phyloP scores from a whole-genome alignment of 2,329 filamentous ascomycete species.

The Colletotrichum lini region DNA sequence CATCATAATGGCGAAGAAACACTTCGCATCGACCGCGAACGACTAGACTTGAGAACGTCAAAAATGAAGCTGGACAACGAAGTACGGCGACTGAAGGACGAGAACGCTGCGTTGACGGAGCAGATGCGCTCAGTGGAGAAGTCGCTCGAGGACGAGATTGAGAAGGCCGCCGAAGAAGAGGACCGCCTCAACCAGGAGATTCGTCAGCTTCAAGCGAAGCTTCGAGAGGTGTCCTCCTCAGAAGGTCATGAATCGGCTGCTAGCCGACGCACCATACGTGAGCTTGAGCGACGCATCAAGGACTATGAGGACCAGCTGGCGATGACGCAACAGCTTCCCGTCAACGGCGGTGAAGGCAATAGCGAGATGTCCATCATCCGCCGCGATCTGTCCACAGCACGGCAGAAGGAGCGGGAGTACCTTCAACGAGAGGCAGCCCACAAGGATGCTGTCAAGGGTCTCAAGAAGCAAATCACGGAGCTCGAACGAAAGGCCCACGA shows the following conservation, averaged over 20 bases:
- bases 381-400: conserved; percentile 73
- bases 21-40: conserved; percentile 76
- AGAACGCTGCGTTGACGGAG: conserved; percentile 70
- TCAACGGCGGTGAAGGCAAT: conserved; percentile 58
- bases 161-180: conserved; percentile 76
- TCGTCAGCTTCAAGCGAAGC: conserved; percentile 63
- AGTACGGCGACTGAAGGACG: conserved; percentile 74
- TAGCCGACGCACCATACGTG: conserved; percentile 74
- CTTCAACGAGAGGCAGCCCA: conserved; percentile 76
- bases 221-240: conserved; percentile 60
- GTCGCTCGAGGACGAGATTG: conserved; percentile 76
- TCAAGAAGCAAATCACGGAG: conserved; percentile 76
- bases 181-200: conserved; percentile 71
- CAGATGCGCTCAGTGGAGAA: conserved; percentile 73
- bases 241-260: conserved; percentile 70
- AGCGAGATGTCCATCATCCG: conserved; percentile 73
- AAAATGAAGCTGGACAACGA: conserved; percentile 79
- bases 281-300: conserved; percentile 74
- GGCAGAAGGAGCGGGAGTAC: conserved; percentile 76
- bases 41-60: conserved; percentile 76
- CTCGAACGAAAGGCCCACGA: conserved; percentile 79
- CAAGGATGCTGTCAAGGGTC: conserved; percentile 72
- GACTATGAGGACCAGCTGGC: conserved; percentile 65
- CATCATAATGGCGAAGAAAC: conserved; percentile 71
- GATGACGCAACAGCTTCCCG: conserved; percentile 49